Evolutionary conservation across 169 alveolate species (phyloP).

Genomic region (Theileria orientalis): DNA sequence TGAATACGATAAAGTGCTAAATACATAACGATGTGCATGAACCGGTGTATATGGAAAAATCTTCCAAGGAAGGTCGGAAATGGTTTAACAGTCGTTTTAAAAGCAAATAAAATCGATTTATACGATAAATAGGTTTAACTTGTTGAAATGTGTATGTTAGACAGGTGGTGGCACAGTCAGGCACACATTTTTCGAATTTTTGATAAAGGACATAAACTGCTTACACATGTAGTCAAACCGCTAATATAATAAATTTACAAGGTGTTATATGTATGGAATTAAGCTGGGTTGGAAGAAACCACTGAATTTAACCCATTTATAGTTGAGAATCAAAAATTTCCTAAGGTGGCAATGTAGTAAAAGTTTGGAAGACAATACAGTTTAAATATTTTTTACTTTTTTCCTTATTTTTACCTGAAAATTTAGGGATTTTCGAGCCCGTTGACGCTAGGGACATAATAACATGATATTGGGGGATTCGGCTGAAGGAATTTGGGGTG

Average conservation of each 20-base stretch:
- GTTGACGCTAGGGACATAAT: background rate
- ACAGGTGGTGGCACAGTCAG: background rate
- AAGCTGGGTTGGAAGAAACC: background rate
- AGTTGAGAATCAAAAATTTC: background rate
- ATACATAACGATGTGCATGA: no score
- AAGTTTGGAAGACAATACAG: constrained; percentile 5
- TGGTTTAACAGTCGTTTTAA: no score
- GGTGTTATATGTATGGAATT: background rate
- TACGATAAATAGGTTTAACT: no score
- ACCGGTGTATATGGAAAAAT: no score
- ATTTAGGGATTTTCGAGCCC: background rate
- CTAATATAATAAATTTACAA: background rate
- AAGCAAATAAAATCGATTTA: no score
- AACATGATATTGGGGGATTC: constrained; percentile 16
- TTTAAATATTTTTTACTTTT: background rate
- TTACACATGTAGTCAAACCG: background rate
- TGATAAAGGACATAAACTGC: background rate
- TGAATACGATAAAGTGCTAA: no score
- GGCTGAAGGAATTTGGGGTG: constrained; percentile 29
- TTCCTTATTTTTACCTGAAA: background rate
- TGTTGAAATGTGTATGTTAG: background rate
- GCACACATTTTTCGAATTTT: background rate
- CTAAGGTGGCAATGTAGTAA: background rate
- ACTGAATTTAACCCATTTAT: background rate
- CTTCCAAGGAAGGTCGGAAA: no score